These are phyloP conservation scores for Chalciporus sp. DNA, from an alignment of 1,284 basidiomycete species.

Conservation along the genomic window DNA sequence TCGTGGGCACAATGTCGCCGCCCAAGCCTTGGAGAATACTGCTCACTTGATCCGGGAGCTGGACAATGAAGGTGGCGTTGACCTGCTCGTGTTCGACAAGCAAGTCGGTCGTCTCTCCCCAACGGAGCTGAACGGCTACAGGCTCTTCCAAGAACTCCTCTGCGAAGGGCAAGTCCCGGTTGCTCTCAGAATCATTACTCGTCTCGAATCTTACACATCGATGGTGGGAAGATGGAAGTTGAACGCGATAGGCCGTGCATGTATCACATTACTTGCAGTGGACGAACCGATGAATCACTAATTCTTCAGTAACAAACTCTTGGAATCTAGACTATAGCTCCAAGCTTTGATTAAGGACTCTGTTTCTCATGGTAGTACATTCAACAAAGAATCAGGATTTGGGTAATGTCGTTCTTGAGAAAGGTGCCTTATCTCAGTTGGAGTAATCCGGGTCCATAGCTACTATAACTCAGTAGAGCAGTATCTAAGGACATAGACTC, in stretches of 20 bases:
- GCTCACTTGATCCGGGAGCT: constrained; percentile 36
- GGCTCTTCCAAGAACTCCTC: constrained; percentile 38
- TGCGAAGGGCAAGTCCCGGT: constrained; percentile 40
- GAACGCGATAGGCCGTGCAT: constrained; percentile 28
- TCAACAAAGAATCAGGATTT: constrained; percentile 16
- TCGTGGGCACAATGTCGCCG: constrained; percentile 12
- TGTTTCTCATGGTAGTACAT: constrained; percentile 19
- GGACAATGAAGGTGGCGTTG: constrained; percentile 34
- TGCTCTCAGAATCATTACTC: constrained; percentile 42
- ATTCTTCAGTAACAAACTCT: constrained; percentile 10
- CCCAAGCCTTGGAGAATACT: constrained; percentile 37
- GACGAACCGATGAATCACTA: constrained; percentile 4
- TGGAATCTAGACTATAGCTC: constrained; percentile 16
- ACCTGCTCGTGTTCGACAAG: constrained; percentile 42
- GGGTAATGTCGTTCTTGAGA: constrained; percentile 31
- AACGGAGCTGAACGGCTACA: constrained; percentile 33
- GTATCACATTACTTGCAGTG: constrained; percentile 24
- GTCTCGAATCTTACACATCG: constrained; percentile 33
- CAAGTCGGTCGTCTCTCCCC: constrained; percentile 29
- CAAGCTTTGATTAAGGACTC: constrained; percentile 27
- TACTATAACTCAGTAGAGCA: no score
- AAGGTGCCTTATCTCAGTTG: no score
- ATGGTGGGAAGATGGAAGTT: constrained; percentile 35
- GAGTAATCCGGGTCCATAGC: no score
- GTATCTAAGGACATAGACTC: no score